Percentiles rank a stretch among this genome's conserved stretches.
Conservation (phyloP, 2,329 filamentous ascomycete species). For the Chrysosporium keratinophilum region DNA sequence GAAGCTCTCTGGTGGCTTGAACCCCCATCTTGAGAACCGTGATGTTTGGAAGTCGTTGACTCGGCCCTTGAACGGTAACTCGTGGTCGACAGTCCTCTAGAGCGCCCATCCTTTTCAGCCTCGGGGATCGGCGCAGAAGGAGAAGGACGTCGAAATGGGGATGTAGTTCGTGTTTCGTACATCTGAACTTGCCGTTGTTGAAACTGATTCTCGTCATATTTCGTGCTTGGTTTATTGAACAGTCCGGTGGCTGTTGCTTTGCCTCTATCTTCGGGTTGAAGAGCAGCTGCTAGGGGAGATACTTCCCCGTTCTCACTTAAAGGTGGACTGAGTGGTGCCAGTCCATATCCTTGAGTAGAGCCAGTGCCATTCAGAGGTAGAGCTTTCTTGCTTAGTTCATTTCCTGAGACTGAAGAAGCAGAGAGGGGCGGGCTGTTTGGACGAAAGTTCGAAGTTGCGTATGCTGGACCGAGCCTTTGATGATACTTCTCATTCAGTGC, state of each 20-base stretch:
- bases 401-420: conserved; percentile 30
- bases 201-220: conserved; percentile 78
- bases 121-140: conserved; percentile 9
- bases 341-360: conserved; percentile 26
- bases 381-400: conserved; percentile 29
- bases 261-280: conserved; percentile 65
- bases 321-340: conserved; percentile 57
- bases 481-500: conserved; percentile 48
- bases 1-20: conserved; percentile 19
- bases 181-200: conserved; percentile 71
- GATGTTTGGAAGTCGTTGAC: conserved; percentile 32
- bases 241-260: conserved; percentile 68
- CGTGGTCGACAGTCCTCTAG: conserved; percentile 29
- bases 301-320: conserved; percentile 63
- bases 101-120: conserved; percentile 21
- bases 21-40: conserved; percentile 18
- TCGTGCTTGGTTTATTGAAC: conserved; percentile 61
- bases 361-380: conserved; percentile 24
- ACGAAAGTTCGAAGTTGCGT: conserved; percentile 22
- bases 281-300: conserved; percentile 47
- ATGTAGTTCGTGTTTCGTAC: conserved; percentile 61
- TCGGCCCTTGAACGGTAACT: conserved; percentile 31
- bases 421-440: conserved; percentile 37
- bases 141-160: conserved; percentile 31
- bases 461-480: conserved; percentile 27